Conservation (phyloP, 441 rosid genomes). For the Gossypium gossypioides region DNA sequence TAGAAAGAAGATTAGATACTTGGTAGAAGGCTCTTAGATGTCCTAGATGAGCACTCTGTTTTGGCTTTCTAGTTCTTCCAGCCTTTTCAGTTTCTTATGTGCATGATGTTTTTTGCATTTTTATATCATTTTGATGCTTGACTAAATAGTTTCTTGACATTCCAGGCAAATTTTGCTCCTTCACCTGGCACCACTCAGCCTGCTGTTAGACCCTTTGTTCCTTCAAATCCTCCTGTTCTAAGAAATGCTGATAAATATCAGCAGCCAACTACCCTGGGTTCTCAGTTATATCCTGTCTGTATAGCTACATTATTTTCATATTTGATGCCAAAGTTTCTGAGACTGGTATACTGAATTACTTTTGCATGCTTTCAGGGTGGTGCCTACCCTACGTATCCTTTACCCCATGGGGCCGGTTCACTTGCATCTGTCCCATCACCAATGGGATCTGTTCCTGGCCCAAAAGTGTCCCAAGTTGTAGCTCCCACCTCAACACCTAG, state of each 20-base stretch:
- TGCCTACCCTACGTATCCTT: constrained; percentile 44
- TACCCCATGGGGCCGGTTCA: constrained; percentile 43
- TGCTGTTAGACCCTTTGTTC: constrained; percentile 64
- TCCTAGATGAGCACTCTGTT: not conserved
- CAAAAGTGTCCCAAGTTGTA: constrained; percentile 46
- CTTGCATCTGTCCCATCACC: constrained; percentile 47
- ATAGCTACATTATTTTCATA: constrained; percentile 10
- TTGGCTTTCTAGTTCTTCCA: not conserved
- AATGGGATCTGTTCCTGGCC: constrained; percentile 44
- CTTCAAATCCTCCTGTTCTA: constrained; percentile 67
- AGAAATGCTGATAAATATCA: constrained; percentile 80
- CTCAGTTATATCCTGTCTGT: constrained; percentile 81
- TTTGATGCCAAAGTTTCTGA: constrained; percentile 8
- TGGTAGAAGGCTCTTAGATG: not conserved
- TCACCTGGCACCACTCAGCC: constrained; percentile 46
- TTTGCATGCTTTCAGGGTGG: constrained; percentile 43
- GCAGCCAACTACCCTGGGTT: constrained; percentile 60
- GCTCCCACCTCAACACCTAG: constrained; percentile 46
- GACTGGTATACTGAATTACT: constrained; percentile 8
- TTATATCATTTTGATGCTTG: constrained; percentile 6
- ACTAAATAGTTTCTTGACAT: constrained; percentile 7
- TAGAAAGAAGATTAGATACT: not conserved
- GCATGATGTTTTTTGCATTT: not conserved
- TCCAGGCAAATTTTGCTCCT: constrained; percentile 54
- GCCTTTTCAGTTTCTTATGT: not conserved